Base-by-base conservation (phyloP, 371 early-diverging fungal species). In the Mortierella sp. region DNA sequence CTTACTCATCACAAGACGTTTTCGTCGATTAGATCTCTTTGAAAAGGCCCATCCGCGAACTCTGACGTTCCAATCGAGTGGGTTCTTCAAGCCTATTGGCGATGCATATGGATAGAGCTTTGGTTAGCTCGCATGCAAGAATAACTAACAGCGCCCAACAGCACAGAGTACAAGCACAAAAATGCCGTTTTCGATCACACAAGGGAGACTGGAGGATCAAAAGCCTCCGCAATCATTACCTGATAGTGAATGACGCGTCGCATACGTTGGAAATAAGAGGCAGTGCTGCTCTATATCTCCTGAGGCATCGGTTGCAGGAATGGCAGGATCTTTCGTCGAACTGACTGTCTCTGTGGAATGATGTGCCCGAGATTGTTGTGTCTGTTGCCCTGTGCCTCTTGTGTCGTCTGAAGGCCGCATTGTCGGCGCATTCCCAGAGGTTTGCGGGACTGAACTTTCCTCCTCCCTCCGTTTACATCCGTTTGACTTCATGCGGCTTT, bases 21-120 rank as follows among this genome's bases (percentile, higher is more conserved):
- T 76, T 23, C 78, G 55, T 12, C 70, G 60, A 34, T 69, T 70
- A 12, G 78, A 76, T 50, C 66, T 44, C 56, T 76, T 76, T 17
- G 78, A 65, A 61, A 70, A 76, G 6, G 78, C 78, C 78, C 78
- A 76, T 56, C 78, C 78, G 39, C 66, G 56, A 28, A 76, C 66
- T 30, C 78, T 51, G 47, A 76, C 65, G 47, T 76, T 76, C 78
- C 78, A 76, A 48, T 76, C 70, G 21, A 56, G 54, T 23, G 70
- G 78, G 31, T 76, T 70, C 48, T 70, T 69, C 37, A 65, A 65
- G 6, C 54, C 78, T 76, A 63, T 39, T 50, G 14, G 19, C 3
- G 43, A 44, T 39, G 32, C 12, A 37, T 34, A 24, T 30, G 12
- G 50, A 56, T 37, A 50, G 28, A 34, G 24, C 42, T 12, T 56